A percentile compares a stretch with the other conserved stretches of the same genome.
phyloP scores from a whole-genome alignment of 2,329 filamentous ascomycete species.

The Tolypocladium amazonense region DNA sequence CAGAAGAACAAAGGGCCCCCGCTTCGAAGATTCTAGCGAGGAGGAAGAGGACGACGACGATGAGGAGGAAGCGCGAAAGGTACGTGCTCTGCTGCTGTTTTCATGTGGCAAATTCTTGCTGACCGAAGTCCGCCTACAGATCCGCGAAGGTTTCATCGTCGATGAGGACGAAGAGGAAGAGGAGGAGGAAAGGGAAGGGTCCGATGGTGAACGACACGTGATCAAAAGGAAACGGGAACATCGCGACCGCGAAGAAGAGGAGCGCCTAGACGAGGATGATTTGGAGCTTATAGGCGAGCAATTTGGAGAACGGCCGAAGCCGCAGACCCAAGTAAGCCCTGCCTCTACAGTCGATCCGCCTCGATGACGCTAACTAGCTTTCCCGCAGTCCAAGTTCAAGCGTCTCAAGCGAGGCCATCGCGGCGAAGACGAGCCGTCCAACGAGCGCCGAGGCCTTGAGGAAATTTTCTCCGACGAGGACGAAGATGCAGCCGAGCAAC shows the following conservation, averaged over 20 bases:
- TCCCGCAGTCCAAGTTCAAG: slow-evolving; percentile 77
- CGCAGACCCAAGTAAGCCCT: slow-evolving; percentile 57
- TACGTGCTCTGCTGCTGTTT: slow-evolving; percentile 26
- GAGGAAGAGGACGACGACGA: slow-evolving; percentile 91
- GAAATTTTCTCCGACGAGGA: slow-evolving; percentile 97
- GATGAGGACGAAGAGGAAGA: slow-evolving; percentile 46
- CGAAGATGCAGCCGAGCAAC: slow-evolving; percentile 54
- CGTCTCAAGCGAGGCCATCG: slow-evolving; percentile 87
- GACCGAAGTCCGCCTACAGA: slow-evolving; percentile 34
- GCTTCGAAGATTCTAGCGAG: slow-evolving; percentile 74
- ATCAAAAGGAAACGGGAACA: slow-evolving; percentile 67
- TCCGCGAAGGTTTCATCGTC: slow-evolving; percentile 91
- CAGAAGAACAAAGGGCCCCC: slow-evolving; percentile 24
- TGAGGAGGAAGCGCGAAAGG: slow-evolving; percentile 69
- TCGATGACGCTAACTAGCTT: slow-evolving; percentile 8
- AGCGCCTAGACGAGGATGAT: slow-evolving; percentile 91
- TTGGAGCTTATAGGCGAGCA: slow-evolving; percentile 86
- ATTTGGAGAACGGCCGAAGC: slow-evolving; percentile 51
- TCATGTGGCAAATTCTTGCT: neutral
- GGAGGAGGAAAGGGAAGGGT: slow-evolving; percentile 67
- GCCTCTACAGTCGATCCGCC: neutral
- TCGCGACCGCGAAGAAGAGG: slow-evolving; percentile 70
- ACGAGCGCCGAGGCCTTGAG: slow-evolving; percentile 62
- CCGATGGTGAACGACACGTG: slow-evolving; percentile 39
- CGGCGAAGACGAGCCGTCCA: slow-evolving; percentile 56